Evolutionary conservation across 805 yeast species (phyloP), one percentile per base, ranked within the genome.

Genomic region (Wickerhamiella parazyma): DNA sequence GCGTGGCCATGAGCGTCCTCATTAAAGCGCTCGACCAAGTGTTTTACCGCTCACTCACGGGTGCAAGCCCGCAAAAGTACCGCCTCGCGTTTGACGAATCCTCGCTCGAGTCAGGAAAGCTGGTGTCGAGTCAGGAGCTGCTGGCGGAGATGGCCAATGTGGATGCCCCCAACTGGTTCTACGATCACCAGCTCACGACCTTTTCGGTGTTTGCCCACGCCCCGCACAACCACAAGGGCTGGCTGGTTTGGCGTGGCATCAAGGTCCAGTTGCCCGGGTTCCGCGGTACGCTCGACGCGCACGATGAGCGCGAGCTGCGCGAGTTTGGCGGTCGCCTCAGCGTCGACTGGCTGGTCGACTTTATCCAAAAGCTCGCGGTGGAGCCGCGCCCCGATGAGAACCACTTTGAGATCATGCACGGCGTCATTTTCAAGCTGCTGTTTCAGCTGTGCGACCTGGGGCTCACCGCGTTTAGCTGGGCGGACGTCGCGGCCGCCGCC

Each of bases 331-430:
- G 17, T 2, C 12, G 4, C 6, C 7, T 44, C 6, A 21, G 18
- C 10, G 7, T 8, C 8, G 35, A 33, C 6, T 44, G 46, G 46
- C 21, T 44, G 4, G 24, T 14, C 2, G 51, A 52, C 16, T 43
- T 51, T 0, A 29, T 76, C 11, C 66, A 66, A 11, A 71, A 41
- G 67, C 80, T 61, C 64, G 76, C 25, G 70, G 78, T 49, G 79
- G 84, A 54, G 75, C 83, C 56, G 1, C 49, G 62, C 11, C 43
- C 43, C 2, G 63, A 85, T 50, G 74, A 70, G 28, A 75, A 81
- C 17, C 72, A 73, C 1, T 82, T 81, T 53, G 78, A 79, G 47
- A 76, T 77, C 2, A 67, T 71, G 1, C 74, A 79, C 48, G 85
- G 82, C 2, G 68, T 71, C 28, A 66, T 81, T 33, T 67, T 78